Conservation (phyloP, 2,329 filamentous ascomycete species). For the Aspergillus japonicus region DNA sequence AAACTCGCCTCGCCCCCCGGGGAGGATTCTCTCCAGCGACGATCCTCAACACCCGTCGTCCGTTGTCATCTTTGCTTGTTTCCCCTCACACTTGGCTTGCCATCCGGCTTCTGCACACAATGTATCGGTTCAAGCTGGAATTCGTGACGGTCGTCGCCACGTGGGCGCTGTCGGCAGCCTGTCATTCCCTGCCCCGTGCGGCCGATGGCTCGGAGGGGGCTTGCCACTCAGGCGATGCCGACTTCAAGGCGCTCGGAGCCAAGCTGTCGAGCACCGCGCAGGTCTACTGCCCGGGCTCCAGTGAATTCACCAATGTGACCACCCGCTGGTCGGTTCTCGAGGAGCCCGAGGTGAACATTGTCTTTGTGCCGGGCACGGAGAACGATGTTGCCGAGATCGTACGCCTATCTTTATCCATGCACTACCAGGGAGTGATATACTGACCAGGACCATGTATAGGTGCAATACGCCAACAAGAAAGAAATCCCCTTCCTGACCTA, state of each 20-base stretch:
- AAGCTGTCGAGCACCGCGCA: slow-evolving; percentile 41
- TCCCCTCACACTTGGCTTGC: not conserved
- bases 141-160: slow-evolving; percentile 26
- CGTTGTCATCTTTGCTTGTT: not conserved
- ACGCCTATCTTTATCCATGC: slow-evolving; percentile 13
- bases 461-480: slow-evolving; percentile 50
- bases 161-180: slow-evolving; percentile 22
- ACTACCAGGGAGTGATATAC: not conserved
- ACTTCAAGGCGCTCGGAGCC: slow-evolving; percentile 19
- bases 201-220: not conserved
- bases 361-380: slow-evolving; percentile 50
- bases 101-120: not conserved
- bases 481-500: slow-evolving; percentile 53
- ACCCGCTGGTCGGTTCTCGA: slow-evolving; percentile 49
- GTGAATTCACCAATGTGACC: slow-evolving; percentile 40
- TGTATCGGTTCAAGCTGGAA: slow-evolving; percentile 13
- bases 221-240: slow-evolving; percentile 8
- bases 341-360: slow-evolving; percentile 46
- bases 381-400: slow-evolving; percentile 53
- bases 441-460: slow-evolving; percentile 26
- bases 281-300: slow-evolving; percentile 45
- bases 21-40: no score
- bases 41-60: no score
- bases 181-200: not conserved
- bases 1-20: no score